Base-by-base conservation (phyloP, 495 filamentous ascomycete species). In the Aspergillus sparsus region DNA sequence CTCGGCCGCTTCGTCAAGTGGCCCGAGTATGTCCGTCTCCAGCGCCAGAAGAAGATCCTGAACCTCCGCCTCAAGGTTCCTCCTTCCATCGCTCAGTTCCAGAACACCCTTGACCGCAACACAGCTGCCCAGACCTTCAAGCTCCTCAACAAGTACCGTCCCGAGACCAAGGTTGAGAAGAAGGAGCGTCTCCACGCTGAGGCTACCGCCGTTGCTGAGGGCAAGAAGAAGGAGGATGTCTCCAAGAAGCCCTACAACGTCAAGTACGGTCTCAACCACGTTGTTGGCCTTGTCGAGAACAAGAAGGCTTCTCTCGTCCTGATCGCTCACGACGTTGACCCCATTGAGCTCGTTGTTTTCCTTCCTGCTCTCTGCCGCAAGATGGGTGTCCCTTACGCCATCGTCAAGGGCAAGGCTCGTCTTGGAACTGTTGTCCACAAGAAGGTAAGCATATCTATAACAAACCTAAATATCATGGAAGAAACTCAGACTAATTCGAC, bases 191-290 rank as follows among this genome's bases (percentile, higher is more conserved):
- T 99, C 65, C 85, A 87, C 77, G 91, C 96, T 85, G 95, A 99
- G 86, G 95, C 95, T 61, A 96, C 91, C 65, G 95, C 93, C 66
- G 87, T 98, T 74, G 83, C 89, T 74, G 92, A 98, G 77, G 95
- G 95, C 77, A 96, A 97, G 89, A 98, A 97, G 88, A 98, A 98
- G 90, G 95, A 98, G 85, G 94, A 97, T 75, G 93, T 95, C 71
- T 89, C 85, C 88, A 98, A 98, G 90, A 99, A 99, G 88, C 94
- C 94, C 69, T 98, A 97, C 80, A 82, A 89, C 70, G 94, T 93
- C 85, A 98, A 99, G 87, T 98, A 96, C 80, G 95, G 95, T 81
- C 87, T 99, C 68, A 99, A 99, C 87, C 95, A 99, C 84, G 94
- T 99, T 70, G 95, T 99, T 66, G 95, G 94, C 63, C 85, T 99